These are phyloP conservation scores for Sisymbrium altissimum DNA, from an alignment of 345 rosid genomes.

Conservation along the genomic window DNA sequence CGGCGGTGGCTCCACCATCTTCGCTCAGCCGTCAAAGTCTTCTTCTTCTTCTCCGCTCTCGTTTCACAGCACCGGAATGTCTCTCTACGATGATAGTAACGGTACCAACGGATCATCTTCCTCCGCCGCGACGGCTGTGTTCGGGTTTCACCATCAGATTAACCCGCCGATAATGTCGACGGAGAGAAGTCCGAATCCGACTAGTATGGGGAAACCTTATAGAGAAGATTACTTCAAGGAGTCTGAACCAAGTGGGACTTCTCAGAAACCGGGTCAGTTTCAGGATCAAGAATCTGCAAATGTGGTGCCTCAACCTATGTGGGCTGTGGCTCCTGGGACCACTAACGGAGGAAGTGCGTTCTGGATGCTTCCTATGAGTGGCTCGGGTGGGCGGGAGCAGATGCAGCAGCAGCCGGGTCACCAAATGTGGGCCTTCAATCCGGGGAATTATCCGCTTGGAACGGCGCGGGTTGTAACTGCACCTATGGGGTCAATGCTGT, in stretches of 20 bases:
- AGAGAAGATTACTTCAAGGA: slow-evolving; percentile 75
- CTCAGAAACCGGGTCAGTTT: slow-evolving; percentile 44
- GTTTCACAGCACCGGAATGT: slow-evolving; percentile 52
- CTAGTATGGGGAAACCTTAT: slow-evolving; percentile 42
- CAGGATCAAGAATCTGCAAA: slow-evolving; percentile 39
- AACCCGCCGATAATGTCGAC: slow-evolving; percentile 45
- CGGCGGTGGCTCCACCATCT: slow-evolving; percentile 55
- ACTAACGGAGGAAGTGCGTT: slow-evolving; percentile 65
- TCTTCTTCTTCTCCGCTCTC: slow-evolving; percentile 53
- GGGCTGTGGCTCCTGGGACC: slow-evolving; percentile 70
- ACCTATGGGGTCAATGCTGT: slow-evolving; percentile 67
- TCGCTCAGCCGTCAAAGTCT: slow-evolving; percentile 55
- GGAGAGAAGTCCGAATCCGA: slow-evolving; percentile 39
- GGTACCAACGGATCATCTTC: slow-evolving; percentile 23
- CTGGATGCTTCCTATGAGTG: slow-evolving; percentile 76
- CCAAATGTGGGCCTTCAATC: slow-evolving; percentile 73
- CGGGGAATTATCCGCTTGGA: slow-evolving; percentile 47
- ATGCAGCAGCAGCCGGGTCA: slow-evolving; percentile 37
- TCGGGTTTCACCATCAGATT: slow-evolving; percentile 59
- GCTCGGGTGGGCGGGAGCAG: slow-evolving; percentile 40
- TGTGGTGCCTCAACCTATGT: slow-evolving; percentile 55
- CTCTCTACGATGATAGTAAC: slow-evolving; percentile 40
- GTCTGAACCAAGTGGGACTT: slow-evolving; percentile 40
- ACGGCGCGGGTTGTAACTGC: slow-evolving; percentile 50
- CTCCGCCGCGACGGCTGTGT: slow-evolving; percentile 26